These are phyloP conservation scores for Rhododendron vialii DNA, from an alignment of 148 eudicot species.

Conservation along the genomic window DNA sequence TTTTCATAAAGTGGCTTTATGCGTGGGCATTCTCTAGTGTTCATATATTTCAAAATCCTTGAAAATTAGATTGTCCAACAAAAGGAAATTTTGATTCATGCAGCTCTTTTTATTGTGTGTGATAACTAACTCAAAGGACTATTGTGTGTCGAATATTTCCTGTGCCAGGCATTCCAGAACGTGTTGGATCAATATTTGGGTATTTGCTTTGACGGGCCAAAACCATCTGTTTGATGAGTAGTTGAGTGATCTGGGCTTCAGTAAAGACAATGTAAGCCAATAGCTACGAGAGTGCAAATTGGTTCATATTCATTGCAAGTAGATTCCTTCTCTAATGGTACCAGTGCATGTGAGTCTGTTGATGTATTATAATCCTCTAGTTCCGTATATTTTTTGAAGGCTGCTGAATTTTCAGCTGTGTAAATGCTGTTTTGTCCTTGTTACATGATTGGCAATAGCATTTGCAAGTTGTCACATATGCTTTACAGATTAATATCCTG, in stretches of 20 bases:
- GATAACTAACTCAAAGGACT: not conserved
- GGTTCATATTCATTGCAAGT: slow-evolving; percentile 1
- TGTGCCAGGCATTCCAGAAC: slow-evolving; percentile 73
- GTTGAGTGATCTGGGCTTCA: slow-evolving; percentile 15
- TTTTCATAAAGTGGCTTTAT: not conserved
- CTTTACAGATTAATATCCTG: not conserved
- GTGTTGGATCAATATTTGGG: slow-evolving; percentile 69
- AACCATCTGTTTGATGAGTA: slow-evolving; percentile 25
- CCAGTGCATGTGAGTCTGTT: slow-evolving; percentile 37
- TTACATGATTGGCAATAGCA: not conserved
- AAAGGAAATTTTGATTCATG: not conserved
- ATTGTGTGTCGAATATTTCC: slow-evolving; percentile 3
- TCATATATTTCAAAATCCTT: not conserved
- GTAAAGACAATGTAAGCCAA: slow-evolving; percentile 10
- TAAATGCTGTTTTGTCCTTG: not conserved
- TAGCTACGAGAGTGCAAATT: slow-evolving; percentile 4
- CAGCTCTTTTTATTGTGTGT: not conserved
- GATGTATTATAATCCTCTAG: not conserved
- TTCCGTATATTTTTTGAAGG: not conserved
- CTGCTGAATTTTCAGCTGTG: slow-evolving; percentile 5
- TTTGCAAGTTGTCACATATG: not conserved
- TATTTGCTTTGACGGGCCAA: slow-evolving; percentile 31
- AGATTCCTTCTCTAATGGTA: slow-evolving; percentile 17
- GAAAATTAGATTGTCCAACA: not conserved
- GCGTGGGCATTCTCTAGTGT: not conserved